Conservation (phyloP, 352 stramenopile species). For the Phytophthora litchii region DNA sequence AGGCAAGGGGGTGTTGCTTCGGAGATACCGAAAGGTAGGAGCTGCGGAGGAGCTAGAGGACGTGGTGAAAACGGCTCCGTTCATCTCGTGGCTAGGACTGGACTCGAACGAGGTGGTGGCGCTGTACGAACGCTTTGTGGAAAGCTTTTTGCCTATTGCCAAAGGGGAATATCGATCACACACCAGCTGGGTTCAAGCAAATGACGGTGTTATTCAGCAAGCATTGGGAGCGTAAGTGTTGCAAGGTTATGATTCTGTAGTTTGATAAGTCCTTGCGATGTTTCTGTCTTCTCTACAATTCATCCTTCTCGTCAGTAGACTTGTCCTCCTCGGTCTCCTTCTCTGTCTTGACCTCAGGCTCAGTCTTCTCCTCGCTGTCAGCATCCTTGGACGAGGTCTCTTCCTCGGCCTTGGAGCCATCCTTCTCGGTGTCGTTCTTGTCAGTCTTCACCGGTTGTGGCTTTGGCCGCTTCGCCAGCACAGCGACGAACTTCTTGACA, state of each 20-base stretch:
- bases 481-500: slow-evolving; percentile 83
- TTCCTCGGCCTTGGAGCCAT: slow-evolving; percentile 38
- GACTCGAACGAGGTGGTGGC: slow-evolving; percentile 40
- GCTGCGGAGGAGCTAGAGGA: slow-evolving; percentile 22
- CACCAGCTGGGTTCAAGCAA: slow-evolving; percentile 1
- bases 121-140: slow-evolving; percentile 44
- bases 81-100: slow-evolving; percentile 40
- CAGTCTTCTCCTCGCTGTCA: slow-evolving; percentile 37
- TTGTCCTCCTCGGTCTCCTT: slow-evolving; percentile 33
- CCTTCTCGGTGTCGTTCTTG: slow-evolving; percentile 46
- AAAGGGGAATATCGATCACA: slow-evolving; percentile 41
- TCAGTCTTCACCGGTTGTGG: slow-evolving; percentile 53
- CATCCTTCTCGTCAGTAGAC: slow-evolving; percentile 47
- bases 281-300: slow-evolving; percentile 58
- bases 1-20: slow-evolving; percentile 56
- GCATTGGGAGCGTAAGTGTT: slow-evolving; percentile 9
- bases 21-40: slow-evolving; percentile 40
- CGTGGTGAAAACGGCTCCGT: slow-evolving; percentile 31
- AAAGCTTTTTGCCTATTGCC: slow-evolving; percentile 48
- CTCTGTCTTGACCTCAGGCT: slow-evolving; percentile 23
- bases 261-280: slow-evolving; percentile 31
- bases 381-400: slow-evolving; percentile 30
- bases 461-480: slow-evolving; percentile 84
- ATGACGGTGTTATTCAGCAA: slow-evolving; percentile 9
- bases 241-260: slow-evolving; percentile 32